A percentile compares a stretch with the other conserved stretches of the same genome.
Evolutionary conservation across 192 early-diverging fungal genomes (phyloP).

Genomic region (Gigaspora rosea): DNA sequence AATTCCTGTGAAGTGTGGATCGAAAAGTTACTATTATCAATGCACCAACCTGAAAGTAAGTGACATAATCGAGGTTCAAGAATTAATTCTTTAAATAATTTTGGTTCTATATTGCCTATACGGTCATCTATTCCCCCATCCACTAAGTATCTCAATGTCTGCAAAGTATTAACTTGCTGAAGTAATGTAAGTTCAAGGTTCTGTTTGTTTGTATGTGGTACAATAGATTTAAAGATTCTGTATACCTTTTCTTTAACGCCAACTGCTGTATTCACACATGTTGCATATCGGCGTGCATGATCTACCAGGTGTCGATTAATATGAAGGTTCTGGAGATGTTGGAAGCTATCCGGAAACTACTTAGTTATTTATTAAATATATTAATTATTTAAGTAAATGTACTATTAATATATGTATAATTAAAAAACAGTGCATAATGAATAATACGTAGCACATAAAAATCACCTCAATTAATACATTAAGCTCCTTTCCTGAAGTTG

Average conservation of each 20-base stretch:
- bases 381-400: no score
- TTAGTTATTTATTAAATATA: neutral
- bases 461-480: neutral
- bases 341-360: neutral
- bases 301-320: neutral
- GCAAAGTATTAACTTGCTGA: neutral
- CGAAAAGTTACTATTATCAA: neutral
- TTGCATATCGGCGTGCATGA: neutral
- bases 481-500: neutral
- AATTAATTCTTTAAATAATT: neutral
- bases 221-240: neutral
- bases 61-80: neutral
- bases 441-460: neutral
- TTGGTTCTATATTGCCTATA: no score
- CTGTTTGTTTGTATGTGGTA: neutral
- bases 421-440: neutral
- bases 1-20: neutral
- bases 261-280: neutral
- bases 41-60: neutral
- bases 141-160: neutral
- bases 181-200: conserved; percentile 1
- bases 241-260: neutral
- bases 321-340: neutral
- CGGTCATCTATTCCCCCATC: no score
- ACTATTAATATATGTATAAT: neutral